These are phyloP conservation scores for Penicillium expansum DNA, from an alignment of 2,329 filamentous ascomycete species.

Conservation along the genomic window DNA sequence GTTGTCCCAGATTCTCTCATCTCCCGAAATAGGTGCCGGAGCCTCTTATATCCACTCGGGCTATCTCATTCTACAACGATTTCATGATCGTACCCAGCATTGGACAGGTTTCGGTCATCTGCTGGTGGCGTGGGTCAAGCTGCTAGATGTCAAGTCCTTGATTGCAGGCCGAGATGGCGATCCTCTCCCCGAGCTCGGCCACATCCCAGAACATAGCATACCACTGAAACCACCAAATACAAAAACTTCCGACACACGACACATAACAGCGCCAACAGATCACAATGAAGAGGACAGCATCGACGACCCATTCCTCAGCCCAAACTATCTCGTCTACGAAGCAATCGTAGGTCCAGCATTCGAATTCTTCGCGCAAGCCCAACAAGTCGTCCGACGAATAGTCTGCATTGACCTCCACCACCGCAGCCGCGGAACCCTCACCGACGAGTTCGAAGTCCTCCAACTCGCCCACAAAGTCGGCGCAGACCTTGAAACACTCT, in stretches of 20 bases:
- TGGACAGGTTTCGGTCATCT: slow-evolving; percentile 32
- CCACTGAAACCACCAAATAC: not conserved
- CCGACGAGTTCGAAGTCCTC: slow-evolving; percentile 40
- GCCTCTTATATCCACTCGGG: slow-evolving; percentile 34
- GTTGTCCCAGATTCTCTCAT: slow-evolving; percentile 26
- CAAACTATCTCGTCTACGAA: slow-evolving; percentile 33
- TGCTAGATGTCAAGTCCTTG: slow-evolving; percentile 37
- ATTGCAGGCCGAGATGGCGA: slow-evolving; percentile 39
- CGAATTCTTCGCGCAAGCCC: slow-evolving; percentile 34
- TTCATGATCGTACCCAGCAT: slow-evolving; percentile 23
- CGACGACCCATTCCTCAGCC: slow-evolving; percentile 23
- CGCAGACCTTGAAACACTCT: slow-evolving; percentile 36
- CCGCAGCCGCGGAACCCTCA: slow-evolving; percentile 37
- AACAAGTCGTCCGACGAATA: slow-evolving; percentile 36
- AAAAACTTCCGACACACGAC: not conserved
- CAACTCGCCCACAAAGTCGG: slow-evolving; percentile 38
- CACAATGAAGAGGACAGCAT: slow-evolving; percentile 15
- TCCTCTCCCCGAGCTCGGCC: slow-evolving; percentile 30
- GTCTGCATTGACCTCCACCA: slow-evolving; percentile 39
- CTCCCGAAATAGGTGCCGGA: slow-evolving; percentile 26
- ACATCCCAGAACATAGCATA: slow-evolving; percentile 16
- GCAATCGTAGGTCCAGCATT: slow-evolving; percentile 33
- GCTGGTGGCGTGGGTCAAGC: slow-evolving; percentile 33
- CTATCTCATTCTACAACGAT: slow-evolving; percentile 31
- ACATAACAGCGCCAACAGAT: not conserved